Evolutionary conservation across 1,284 basidiomycete genomes (phyloP), one percentile per base, ranked within the genome.

Genomic region (Cryptococcus sp.): DNA sequence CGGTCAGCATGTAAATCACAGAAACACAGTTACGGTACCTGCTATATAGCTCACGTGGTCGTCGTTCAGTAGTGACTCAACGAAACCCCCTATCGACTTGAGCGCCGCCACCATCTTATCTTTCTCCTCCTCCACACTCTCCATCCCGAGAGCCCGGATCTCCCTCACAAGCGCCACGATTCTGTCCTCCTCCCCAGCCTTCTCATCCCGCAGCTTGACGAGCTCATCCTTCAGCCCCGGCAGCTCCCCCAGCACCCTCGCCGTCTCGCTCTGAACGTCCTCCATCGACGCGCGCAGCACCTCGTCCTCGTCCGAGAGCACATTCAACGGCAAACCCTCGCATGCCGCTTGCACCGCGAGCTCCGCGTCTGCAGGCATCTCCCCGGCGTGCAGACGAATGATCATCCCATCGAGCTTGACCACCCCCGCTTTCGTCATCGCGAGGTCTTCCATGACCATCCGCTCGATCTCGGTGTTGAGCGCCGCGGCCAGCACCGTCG

Each of bases 381-480:
- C n/a, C 11, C 20, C 38, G 6, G 13, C n/a, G 33, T 36, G 35
- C 7, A 50, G 13, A 21, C 15, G 24, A 18, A 37, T 11, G 7
- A 50, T 50, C 15, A 38, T 33, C 5, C 36, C 18, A 20, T 71
- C 67, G 16, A 72, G 46, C 15, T 56, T 56, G 0, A 62, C 63
- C 23, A 71, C 66, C 0, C 67, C 67, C 2, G 64, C 63, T 52
- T 69, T 67, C 0, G 71, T 73, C 36, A 52, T 44, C 0, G 64
- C 69, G 11, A 73, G 48, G 33, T 75, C 73, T 21, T 73, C 71
- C 35, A 66, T 65, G 13, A 75, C 54, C 16, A 65, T 50, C 50
- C 66, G 61, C 55, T 73, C 72, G 56, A 73, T 69, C 55, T 75
- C 73, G 23, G 66, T 59, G 52, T 70, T 71, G 57, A 73, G 60